A percentile compares a stretch with the other conserved stretches of the same genome.
Conservation (phyloP, 768 basidiomycete genomes). For the Tulasnella sp. region DNA sequence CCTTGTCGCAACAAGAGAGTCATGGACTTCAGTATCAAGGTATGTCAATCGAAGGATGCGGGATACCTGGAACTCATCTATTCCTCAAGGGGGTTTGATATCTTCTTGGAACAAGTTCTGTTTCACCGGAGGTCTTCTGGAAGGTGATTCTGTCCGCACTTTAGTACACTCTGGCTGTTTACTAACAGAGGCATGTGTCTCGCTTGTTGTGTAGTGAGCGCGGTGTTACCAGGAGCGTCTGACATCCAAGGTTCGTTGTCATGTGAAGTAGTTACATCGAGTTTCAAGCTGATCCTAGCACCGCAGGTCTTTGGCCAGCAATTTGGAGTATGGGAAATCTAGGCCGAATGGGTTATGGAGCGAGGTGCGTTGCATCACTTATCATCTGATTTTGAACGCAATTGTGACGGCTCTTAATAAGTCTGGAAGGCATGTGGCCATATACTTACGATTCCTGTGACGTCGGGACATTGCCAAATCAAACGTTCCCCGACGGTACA, state of each 20-base stretch:
- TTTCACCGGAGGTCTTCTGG: conserved; percentile 80
- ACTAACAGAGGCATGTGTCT: not conserved
- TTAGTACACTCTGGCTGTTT: not conserved
- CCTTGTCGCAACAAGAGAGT: conserved; percentile 50
- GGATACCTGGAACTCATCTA: no score
- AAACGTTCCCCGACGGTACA: conserved; percentile 46
- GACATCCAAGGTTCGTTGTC: conserved; percentile 26
- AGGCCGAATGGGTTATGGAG: conserved; percentile 83
- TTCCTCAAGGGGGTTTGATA: conserved; percentile 34
- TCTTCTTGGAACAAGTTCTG: conserved; percentile 80
- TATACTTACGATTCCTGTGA: conserved; percentile 74
- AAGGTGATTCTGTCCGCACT: conserved; percentile 25
- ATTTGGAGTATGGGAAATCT: conserved; percentile 63
- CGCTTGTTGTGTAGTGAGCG: conserved; percentile 31
- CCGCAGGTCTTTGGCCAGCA: conserved; percentile 72
- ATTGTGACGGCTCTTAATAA: not conserved
- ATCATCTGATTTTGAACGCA: not conserved
- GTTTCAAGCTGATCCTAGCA: not conserved
- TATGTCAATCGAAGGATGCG: conserved; percentile 16
- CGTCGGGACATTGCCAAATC: conserved; percentile 76
- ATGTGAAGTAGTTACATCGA: not conserved
- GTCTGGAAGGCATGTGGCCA: conserved; percentile 57
- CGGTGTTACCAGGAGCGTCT: conserved; percentile 62
- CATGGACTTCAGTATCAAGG: conserved; percentile 68
- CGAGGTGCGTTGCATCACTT: conserved; percentile 57